Evolutionary conservation across 306 rosid genomes (phyloP), one percentile per base, ranked within the genome.

Genomic region (Cucurbita maxima): DNA sequence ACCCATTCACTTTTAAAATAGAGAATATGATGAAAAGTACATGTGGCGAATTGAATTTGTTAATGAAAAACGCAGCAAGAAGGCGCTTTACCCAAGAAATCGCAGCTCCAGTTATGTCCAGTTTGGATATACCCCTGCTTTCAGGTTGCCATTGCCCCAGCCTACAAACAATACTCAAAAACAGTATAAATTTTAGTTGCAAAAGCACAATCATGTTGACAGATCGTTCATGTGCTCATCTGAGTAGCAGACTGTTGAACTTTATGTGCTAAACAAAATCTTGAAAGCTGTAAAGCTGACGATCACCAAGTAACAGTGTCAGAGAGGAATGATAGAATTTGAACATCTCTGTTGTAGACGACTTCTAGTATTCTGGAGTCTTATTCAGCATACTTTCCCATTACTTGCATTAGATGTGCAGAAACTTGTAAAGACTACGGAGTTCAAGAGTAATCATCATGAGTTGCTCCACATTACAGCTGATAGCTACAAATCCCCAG

Each of bases 131-230:
- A 69, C 37, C 62, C 47, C 15, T 76, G 69, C 55, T 67, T 67
- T 67, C 60, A 60, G 56, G 41, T 44, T 67, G 40, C 56, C 38
- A 20, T 18, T 44, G 40, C 54, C 54, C 48, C 54, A 6, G 14
- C 41, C 54, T 25, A 45, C 73, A 69, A 69, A 44, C 72, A 67
- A 3, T 69, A 47, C 57, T 38, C 7, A 8, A 69, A 69, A 45
- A 47, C 41, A 47, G 53, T 64, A 47, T 71, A 67, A 69, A 72
- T 63, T 57, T 72, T 30, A 18, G 50, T 75, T 57, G 71, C 77
- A 74, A 72, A 76, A 80, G 45, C 79, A 77, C 81, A 53, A 78
- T 86, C 87, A 78, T 83, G 80, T 38, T 69, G 85, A 81, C 82
- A 84, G 79, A 77, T 78, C 79, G 67, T 25, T 72, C 36, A 80